A percentile compares a stretch with the other conserved stretches of the same genome.
Evolutionary conservation across 139 green algal species (phyloP).

Genomic region (Asterochloris sp.): DNA sequence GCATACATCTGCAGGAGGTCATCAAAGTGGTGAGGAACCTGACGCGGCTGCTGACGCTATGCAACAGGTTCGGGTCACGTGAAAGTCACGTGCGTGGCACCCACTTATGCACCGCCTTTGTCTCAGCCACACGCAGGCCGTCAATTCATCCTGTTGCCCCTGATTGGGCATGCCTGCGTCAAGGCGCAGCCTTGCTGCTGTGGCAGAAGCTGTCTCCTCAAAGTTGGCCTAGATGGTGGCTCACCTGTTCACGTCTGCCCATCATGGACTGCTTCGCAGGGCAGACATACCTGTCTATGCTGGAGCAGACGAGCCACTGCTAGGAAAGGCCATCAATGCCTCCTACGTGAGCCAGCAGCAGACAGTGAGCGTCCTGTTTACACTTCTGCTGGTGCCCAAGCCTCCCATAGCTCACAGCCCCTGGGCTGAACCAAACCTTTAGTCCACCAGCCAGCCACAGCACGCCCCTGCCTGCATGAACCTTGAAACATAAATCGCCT

Average conservation of each 20-base stretch:
- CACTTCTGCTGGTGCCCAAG: not conserved
- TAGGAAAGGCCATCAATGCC: slow-evolving; percentile 14
- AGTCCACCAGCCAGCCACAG: not conserved
- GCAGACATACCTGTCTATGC: slow-evolving; percentile 19
- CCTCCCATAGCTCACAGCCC: not conserved
- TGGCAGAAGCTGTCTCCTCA: not conserved
- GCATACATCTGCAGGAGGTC: slow-evolving; percentile 14
- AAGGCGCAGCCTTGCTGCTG: not conserved
- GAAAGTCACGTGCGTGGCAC: not conserved
- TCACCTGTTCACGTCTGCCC: too few species aligned
- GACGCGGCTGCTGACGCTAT: slow-evolving; percentile 14
- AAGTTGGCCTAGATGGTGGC: too few species aligned
- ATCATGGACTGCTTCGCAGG: not conserved
- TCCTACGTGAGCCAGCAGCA: slow-evolving; percentile 9
- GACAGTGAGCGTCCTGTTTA: not conserved
- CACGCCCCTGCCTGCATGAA: not conserved
- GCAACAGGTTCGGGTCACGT: not conserved
- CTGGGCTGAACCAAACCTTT: too few species aligned
- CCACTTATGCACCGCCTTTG: not conserved
- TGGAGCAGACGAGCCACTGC: slow-evolving; percentile 24
- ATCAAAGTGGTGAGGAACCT: slow-evolving; percentile 19
- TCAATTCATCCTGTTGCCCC: not conserved
- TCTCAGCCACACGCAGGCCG: not conserved
- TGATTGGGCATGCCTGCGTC: not conserved
- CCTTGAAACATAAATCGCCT: not conserved